phyloP scores from a whole-genome alignment of 108 stramenopile species.

The Stephanodiscus minutulus region DNA sequence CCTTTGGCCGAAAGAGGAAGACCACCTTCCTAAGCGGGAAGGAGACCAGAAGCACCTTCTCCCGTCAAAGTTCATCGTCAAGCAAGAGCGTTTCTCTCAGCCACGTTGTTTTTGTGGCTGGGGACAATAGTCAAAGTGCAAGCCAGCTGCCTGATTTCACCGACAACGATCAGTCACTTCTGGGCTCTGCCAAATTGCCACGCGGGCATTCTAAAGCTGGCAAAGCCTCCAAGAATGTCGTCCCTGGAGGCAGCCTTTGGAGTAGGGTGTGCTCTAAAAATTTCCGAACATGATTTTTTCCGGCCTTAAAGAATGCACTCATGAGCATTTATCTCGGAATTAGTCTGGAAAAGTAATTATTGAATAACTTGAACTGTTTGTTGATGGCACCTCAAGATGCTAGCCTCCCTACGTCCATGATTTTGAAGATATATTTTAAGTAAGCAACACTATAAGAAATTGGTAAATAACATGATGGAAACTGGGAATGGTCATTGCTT shows the following conservation, averaged over 20 bases:
- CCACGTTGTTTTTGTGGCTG: conserved; percentile 67
- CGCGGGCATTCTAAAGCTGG: conserved; percentile 12
- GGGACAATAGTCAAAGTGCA: conserved; percentile 45
- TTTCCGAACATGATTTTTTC: conserved; percentile 17
- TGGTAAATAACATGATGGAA: too few relatives aligned
- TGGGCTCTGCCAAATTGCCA: conserved; percentile 20
- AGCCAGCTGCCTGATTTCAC: conserved; percentile 26
- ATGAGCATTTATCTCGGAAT: not conserved
- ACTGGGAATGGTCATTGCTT: too few relatives aligned
- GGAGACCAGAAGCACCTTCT: conserved; percentile 21
- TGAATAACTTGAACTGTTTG: too few relatives aligned
- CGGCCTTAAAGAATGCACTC: too few relatives aligned
- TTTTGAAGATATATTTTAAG: too few relatives aligned
- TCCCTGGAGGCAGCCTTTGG: conserved; percentile 56
- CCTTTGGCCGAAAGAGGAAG: conserved; percentile 44
- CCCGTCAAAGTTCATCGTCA: conserved; percentile 33
- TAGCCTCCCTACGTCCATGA: too few relatives aligned
- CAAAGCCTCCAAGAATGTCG: conserved; percentile 32
- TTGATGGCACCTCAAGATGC: too few relatives aligned
- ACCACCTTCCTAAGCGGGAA: conserved; percentile 68
- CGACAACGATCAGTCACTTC: conserved; percentile 7
- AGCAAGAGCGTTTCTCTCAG: conserved; percentile 70
- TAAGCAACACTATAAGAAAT: too few relatives aligned
- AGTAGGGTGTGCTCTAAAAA: conserved; percentile 54
- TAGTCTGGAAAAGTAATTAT: not conserved